Evolutionary conservation across 1,284 basidiomycete genomes (phyloP).

Genomic region (Cystobasidium pallidum): DNA sequence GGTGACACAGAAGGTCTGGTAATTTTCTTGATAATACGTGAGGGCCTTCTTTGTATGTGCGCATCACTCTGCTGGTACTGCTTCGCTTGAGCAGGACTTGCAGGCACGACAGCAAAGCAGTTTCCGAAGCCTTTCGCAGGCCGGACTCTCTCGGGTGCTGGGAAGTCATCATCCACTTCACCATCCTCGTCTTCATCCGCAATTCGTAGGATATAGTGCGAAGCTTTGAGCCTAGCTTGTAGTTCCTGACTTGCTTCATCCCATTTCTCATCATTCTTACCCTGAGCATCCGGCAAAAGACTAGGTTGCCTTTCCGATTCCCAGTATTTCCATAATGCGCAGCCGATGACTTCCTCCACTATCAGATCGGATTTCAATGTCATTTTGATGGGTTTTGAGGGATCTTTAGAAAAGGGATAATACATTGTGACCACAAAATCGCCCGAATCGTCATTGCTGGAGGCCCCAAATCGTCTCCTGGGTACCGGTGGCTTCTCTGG

Average conservation of each 20-base stretch:
- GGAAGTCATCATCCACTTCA: constrained; percentile 98
- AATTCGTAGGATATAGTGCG: constrained; percentile 93
- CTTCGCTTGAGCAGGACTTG: constrained; percentile 75
- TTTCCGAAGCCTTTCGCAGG: constrained; percentile 75
- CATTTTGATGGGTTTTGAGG: constrained; percentile 60
- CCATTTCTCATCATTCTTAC: constrained; percentile 55
- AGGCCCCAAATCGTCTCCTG: constrained; percentile 58
- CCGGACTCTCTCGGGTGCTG: constrained; percentile 85
- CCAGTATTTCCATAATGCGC: constrained; percentile 86
- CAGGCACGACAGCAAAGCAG: constrained; percentile 78
- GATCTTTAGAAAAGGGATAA: constrained; percentile 79
- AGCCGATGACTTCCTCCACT: constrained; percentile 94
- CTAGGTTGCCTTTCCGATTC: constrained; percentile 81
- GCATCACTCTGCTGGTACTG: constrained; percentile 77
- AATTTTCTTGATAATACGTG: constrained; percentile 65
- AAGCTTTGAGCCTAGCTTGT: constrained; percentile 67
- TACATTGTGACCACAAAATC: constrained; percentile 72
- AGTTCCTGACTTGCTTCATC: constrained; percentile 66
- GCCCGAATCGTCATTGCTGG: constrained; percentile 53
- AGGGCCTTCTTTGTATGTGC: constrained; percentile 75
- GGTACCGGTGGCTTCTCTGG: constrained; percentile 58
- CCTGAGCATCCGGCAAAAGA: constrained; percentile 67
- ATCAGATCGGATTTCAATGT: constrained; percentile 84
- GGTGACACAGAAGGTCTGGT: constrained; percentile 58
- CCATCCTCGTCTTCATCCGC: constrained; percentile 97